Evolutionary conservation across 805 yeast species (phyloP).

Genomic region (Torulaspora maleeae): DNA sequence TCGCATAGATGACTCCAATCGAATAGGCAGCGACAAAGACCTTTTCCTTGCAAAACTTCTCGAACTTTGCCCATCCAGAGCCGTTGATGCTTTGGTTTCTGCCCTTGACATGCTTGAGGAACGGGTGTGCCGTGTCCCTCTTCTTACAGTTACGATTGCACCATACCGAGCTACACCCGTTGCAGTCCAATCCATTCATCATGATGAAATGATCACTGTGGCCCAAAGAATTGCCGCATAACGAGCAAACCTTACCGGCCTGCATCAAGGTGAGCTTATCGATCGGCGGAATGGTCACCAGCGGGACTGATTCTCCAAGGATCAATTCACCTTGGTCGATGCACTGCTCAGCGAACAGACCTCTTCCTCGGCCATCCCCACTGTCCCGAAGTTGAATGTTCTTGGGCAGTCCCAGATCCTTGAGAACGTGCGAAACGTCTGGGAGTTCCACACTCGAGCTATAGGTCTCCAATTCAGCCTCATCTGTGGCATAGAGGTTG

Average conservation of each 20-base stretch:
- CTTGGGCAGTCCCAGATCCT: constrained; percentile 7
- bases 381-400: constrained; percentile 2
- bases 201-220: constrained; percentile 31
- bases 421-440: constrained; percentile 17
- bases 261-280: constrained; percentile 57
- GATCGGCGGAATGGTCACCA: constrained; percentile 61
- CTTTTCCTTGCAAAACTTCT: constrained; percentile 56
- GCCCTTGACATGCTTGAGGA: constrained; percentile 49
- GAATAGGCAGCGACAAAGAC: constrained; percentile 69
- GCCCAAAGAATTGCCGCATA: constrained; percentile 56
- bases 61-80: constrained; percentile 51
- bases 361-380: constrained; percentile 18
- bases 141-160: constrained; percentile 61
- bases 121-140: constrained; percentile 47
- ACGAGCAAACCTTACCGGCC: constrained; percentile 63
- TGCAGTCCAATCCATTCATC: constrained; percentile 56
- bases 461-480: constrained; percentile 46
- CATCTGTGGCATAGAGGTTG: constrained; percentile 47
- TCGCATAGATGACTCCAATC: constrained; percentile 52
- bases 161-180: constrained; percentile 63
- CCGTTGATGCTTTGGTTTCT: constrained; percentile 39
- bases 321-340: constrained; percentile 49
- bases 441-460: constrained; percentile 50
- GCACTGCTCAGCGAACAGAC: constrained; percentile 45
- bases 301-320: constrained; percentile 57